Percentiles rank a stretch among this genome's conserved stretches.
Conservation (phyloP, 441 rosid species). For the Rhodomyrtus psidioides region DNA sequence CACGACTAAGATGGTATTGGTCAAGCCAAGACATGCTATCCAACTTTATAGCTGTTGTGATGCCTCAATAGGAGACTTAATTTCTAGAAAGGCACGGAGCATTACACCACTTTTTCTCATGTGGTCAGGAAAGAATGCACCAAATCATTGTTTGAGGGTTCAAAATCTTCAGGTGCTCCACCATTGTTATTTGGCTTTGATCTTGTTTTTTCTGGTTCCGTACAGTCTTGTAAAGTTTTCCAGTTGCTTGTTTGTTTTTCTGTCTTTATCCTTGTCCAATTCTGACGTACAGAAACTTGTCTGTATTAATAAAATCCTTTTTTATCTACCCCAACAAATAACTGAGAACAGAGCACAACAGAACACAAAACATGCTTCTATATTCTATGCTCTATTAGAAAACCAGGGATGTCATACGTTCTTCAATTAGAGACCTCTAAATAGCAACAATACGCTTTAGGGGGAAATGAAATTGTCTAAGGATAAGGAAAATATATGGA, state of each 20-base stretch:
- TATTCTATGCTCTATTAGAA: background rate
- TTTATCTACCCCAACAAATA: background rate
- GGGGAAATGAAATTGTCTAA: background rate
- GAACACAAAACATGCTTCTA: background rate
- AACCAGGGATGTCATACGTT: background rate
- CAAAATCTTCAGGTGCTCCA: background rate
- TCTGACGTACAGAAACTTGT: background rate
- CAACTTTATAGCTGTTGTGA: background rate
- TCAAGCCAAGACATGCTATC: background rate
- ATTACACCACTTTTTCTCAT: background rate
- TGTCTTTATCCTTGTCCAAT: background rate
- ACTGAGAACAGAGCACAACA: background rate
- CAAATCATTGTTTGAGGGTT: background rate
- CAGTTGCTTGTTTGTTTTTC: background rate
- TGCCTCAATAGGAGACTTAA: background rate
- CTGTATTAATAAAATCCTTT: background rate
- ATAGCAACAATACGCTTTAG: background rate
- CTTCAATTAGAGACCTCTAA: background rate
- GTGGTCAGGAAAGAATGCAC: background rate
- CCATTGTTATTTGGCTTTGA: background rate
- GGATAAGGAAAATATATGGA: background rate
- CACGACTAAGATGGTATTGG: background rate
- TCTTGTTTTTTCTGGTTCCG: background rate
- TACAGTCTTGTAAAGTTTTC: background rate
- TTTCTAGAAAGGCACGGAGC: background rate